Evolutionary conservation across 371 early-diverging fungal species (phyloP).

Genomic region (Apophysomyces elegans): DNA sequence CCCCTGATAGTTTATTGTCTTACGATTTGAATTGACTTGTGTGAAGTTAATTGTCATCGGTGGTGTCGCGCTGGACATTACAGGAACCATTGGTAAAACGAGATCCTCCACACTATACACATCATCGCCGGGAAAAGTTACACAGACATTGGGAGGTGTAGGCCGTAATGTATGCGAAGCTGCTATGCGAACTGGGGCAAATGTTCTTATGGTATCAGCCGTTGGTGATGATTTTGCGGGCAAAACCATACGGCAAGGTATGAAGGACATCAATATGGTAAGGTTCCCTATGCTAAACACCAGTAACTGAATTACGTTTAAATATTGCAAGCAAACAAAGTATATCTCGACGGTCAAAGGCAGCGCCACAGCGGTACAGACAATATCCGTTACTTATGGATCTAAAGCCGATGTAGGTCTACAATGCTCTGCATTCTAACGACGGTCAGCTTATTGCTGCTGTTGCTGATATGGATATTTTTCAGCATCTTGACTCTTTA

Average conservation of each 20-base stretch:
- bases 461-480: constrained; percentile 90
- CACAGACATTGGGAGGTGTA: constrained; percentile 83
- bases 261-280: constrained; percentile 65
- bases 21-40: not conserved
- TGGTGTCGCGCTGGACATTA: constrained; percentile 84
- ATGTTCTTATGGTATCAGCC: constrained; percentile 64
- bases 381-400: not conserved
- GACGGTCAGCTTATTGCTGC: constrained; percentile 79
- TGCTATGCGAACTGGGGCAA: constrained; percentile 65
- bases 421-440: constrained; percentile 75
- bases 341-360: constrained; percentile 29
- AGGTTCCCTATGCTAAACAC: not conserved
- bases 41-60: constrained; percentile 74
- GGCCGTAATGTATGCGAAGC: constrained; percentile 91
- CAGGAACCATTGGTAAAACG: constrained; percentile 34
- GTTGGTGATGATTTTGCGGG: constrained; percentile 80
- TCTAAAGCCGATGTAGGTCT: constrained; percentile 50
- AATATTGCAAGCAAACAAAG: constrained; percentile 29
- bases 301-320: too few species aligned
- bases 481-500: constrained; percentile 45
- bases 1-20: not conserved
- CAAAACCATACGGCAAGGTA: constrained; percentile 48
- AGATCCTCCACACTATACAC: constrained; percentile 49
- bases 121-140: constrained; percentile 75
- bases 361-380: constrained; percentile 41